A percentile compares a stretch with the other conserved stretches of the same genome.
Evolutionary conservation across 805 yeast species (phyloP).

Genomic region (Saccharomycopsis sp.): DNA sequence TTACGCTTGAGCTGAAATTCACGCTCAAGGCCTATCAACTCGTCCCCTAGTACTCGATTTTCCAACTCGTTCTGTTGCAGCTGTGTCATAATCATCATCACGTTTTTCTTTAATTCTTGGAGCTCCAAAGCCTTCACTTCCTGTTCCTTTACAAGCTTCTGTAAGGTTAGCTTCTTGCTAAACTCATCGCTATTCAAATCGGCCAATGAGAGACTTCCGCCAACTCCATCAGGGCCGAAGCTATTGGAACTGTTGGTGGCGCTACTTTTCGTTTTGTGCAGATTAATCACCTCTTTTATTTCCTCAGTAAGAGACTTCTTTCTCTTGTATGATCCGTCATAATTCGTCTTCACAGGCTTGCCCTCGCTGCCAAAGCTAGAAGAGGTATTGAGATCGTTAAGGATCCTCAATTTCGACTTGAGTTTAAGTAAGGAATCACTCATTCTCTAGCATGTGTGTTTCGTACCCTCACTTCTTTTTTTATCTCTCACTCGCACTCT

Average conservation of each 20-base stretch:
- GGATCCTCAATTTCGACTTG: not conserved
- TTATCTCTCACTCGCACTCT: not conserved
- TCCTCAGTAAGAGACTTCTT: not conserved
- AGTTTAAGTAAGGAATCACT: not conserved
- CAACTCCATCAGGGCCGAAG: not conserved
- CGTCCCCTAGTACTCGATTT: slow-evolving; percentile 29
- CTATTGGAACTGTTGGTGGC: not conserved
- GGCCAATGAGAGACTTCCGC: not conserved
- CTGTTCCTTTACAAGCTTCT: slow-evolving; percentile 16
- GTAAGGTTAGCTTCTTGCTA: slow-evolving; percentile 16
- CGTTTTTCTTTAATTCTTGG: slow-evolving; percentile 22
- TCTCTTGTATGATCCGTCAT: not conserved
- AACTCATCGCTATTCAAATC: slow-evolving; percentile 7
- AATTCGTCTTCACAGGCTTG: not conserved
- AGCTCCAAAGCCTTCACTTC: slow-evolving; percentile 23
- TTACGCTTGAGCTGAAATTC: slow-evolving; percentile 27
- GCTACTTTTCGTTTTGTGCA: not conserved
- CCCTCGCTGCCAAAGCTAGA: not conserved
- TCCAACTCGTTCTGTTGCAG: slow-evolving; percentile 34
- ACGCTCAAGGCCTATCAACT: slow-evolving; percentile 19
- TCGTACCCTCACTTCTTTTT: not conserved
- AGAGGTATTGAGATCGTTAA: not conserved
- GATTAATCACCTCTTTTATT: not conserved
- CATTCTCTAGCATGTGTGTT: not conserved
- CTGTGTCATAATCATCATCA: slow-evolving; percentile 32